Percentiles rank a stretch among this genome's conserved stretches.
Conservation (phyloP, 805 yeast genomes). For the Candida ponderosae region DNA sequence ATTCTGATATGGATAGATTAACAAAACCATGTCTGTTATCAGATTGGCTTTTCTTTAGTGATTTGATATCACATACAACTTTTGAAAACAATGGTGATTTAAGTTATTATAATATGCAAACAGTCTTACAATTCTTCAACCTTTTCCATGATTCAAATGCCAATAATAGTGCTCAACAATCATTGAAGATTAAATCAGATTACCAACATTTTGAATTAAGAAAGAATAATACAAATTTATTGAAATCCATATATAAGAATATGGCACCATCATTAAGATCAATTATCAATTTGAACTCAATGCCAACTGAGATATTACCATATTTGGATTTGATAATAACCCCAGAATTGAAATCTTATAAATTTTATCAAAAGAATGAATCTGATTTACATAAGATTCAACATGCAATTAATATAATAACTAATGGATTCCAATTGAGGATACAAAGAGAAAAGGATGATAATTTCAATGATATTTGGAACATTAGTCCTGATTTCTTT, state of each 20-base stretch:
- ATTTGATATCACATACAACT: slow-evolving; percentile 37
- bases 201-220: slow-evolving; percentile 19
- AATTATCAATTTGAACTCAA: slow-evolving; percentile 5
- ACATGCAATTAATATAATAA: slow-evolving; percentile 28
- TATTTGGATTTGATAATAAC: slow-evolving; percentile 22
- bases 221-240: slow-evolving; percentile 8
- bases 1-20: slow-evolving; percentile 51
- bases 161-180: slow-evolving; percentile 12
- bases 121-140: slow-evolving; percentile 54
- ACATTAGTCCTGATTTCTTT: slow-evolving; percentile 10
- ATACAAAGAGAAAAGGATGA: slow-evolving; percentile 28
- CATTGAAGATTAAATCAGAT: slow-evolving; percentile 20
- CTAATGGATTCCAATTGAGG: slow-evolving; percentile 28
- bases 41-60: slow-evolving; percentile 76
- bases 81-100: slow-evolving; percentile 38
- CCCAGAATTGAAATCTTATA: slow-evolving; percentile 20
- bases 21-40: slow-evolving; percentile 51
- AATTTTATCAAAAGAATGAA: slow-evolving; percentile 9
- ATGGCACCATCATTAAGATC: slow-evolving; percentile 8
- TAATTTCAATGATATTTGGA: slow-evolving; percentile 17
- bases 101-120: slow-evolving; percentile 45
- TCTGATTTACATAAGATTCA: slow-evolving; percentile 20
- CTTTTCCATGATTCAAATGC: slow-evolving; percentile 56
- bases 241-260: slow-evolving; percentile 5
- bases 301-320: slow-evolving; percentile 27